Evolutionary conservation across 2,329 filamentous ascomycete genomes (phyloP).

Genomic region (Phialophora macrospora): DNA sequence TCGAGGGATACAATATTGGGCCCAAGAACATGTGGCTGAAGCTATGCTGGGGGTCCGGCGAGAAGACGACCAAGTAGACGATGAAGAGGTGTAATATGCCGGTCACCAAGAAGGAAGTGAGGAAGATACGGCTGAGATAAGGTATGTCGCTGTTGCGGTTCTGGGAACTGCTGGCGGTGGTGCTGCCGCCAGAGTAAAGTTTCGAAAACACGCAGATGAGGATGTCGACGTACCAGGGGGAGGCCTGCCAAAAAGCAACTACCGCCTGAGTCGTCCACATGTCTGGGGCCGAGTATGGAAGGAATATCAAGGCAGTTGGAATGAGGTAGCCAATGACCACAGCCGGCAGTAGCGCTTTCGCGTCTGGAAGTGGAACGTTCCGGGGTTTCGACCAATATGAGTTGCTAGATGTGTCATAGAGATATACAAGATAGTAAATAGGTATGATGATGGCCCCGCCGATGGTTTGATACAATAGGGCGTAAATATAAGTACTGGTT

Average conservation of each 20-base stretch:
- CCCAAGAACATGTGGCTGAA: slow-evolving; percentile 35
- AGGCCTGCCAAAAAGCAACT: slow-evolving; percentile 40
- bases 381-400: slow-evolving; percentile 32
- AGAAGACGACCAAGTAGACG: slow-evolving; percentile 18
- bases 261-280: slow-evolving; percentile 32
- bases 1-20: slow-evolving; percentile 11
- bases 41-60: slow-evolving; percentile 24
- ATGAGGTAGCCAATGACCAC: slow-evolving; percentile 40
- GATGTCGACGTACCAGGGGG: slow-evolving; percentile 37
- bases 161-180: not conserved
- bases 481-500: slow-evolving; percentile 27
- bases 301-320: slow-evolving; percentile 40
- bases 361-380: slow-evolving; percentile 33
- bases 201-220: slow-evolving; percentile 32
- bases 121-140: slow-evolving; percentile 25
- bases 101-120: slow-evolving; percentile 22
- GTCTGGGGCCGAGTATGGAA: slow-evolving; percentile 32
- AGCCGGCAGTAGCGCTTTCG: slow-evolving; percentile 38
- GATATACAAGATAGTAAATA: slow-evolving; percentile 38
- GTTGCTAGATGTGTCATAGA: slow-evolving; percentile 28
- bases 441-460: slow-evolving; percentile 38
- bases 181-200: slow-evolving; percentile 8
- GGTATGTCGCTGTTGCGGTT: slow-evolving; percentile 21
- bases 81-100: slow-evolving; percentile 21
- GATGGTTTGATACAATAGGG: slow-evolving; percentile 33